phyloP scores from a whole-genome alignment of 1,139 yeast genomes.

The Kodamaea sp. region DNA sequence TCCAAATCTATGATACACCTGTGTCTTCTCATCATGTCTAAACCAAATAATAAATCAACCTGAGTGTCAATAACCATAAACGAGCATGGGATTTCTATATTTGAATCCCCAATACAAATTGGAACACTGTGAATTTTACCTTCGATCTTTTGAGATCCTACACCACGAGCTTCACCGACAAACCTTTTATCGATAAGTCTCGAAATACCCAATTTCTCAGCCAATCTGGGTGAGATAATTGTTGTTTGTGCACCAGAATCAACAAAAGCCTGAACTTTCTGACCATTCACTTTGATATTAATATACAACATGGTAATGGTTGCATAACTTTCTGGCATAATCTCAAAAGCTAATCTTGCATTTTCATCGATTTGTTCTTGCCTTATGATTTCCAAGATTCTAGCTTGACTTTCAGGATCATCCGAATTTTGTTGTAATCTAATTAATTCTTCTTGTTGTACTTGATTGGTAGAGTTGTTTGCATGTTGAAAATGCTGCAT shows the following conservation, averaged over 20 bases:
- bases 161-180: conserved; percentile 83
- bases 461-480: conserved; percentile 8
- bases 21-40: conserved; percentile 84
- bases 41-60: conserved; percentile 65
- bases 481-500: conserved; percentile 14
- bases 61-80: conserved; percentile 76
- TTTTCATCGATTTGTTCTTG: conserved; percentile 78
- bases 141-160: conserved; percentile 72
- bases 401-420: conserved; percentile 65
- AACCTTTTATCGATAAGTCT: conserved; percentile 79
- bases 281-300: conserved; percentile 71
- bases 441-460: conserved; percentile 46
- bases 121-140: conserved; percentile 93
- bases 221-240: conserved; percentile 72
- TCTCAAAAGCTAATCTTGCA: conserved; percentile 73
- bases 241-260: conserved; percentile 97
- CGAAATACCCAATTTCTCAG: conserved; percentile 66
- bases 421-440: conserved; percentile 61
- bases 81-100: conserved; percentile 62
- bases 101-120: conserved; percentile 61
- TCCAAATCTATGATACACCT: conserved; percentile 78
- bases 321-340: conserved; percentile 86
- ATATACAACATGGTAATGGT: conserved; percentile 81
- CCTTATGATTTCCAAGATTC: conserved; percentile 64
- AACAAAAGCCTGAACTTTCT: conserved; percentile 83